Evolutionary conservation across 306 rosid species (phyloP).

Genomic region (peach (Prunus persica)): Prunus_persica_NCBIv2 NC_034015.1:19481501-19482000

Average conservation of each 20-base stretch:
- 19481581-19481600: constrained; percentile 88
- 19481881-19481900: background rate
- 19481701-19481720: background rate
- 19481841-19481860: background rate
- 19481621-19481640: constrained; percentile 68
- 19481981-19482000: background rate
- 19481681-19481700: background rate
- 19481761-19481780: background rate
- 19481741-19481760: background rate
- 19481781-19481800: background rate
- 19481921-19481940: background rate
- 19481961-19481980: background rate
- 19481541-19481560: constrained; percentile 76
- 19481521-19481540: constrained; percentile 24
- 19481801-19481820: background rate
- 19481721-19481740: background rate
- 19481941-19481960: background rate
- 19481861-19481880: background rate
- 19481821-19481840: background rate
- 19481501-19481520: constrained; percentile 33
- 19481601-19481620: constrained; percentile 87
- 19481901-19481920: background rate
- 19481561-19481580: constrained; percentile 91
- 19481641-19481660: background rate
- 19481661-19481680: background rate